Evolutionary conservation across 768 basidiomycete genomes (phyloP).

Genomic region (Mrakia blollopis): DNA sequence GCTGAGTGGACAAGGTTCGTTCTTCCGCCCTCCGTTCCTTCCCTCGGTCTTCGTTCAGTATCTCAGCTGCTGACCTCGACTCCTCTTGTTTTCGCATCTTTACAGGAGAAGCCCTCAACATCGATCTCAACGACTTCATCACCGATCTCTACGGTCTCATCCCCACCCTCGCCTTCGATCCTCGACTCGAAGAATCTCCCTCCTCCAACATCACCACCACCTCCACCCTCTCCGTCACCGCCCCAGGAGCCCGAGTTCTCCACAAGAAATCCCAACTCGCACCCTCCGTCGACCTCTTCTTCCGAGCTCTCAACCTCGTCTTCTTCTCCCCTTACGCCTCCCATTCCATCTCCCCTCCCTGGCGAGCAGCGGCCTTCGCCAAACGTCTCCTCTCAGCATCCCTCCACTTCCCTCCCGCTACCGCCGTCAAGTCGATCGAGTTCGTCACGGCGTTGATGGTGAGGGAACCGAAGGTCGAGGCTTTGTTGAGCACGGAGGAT

Average conservation of each 20-base stretch:
- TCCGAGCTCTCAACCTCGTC: conserved; percentile 73
- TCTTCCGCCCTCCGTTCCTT: conserved; percentile 33
- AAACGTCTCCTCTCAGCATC: conserved; percentile 82
- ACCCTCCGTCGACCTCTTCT: conserved; percentile 59
- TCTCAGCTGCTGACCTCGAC: not conserved
- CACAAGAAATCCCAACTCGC: conserved; percentile 36
- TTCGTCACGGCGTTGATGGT: conserved; percentile 68
- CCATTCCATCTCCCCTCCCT: conserved; percentile 53
- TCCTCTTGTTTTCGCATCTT: conserved; percentile 26
- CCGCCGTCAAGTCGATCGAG: conserved; percentile 63
- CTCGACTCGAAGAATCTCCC: conserved; percentile 58
- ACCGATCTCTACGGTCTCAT: conserved; percentile 77
- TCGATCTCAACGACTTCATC: conserved; percentile 87
- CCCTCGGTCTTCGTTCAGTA: conserved; percentile 5
- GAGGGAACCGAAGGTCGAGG: conserved; percentile 74
- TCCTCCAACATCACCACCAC: conserved; percentile 40
- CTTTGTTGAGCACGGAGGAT: conserved; percentile 80
- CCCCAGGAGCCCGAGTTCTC: conserved; percentile 34
- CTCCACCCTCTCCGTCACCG: conserved; percentile 32
- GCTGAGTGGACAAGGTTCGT: conserved; percentile 83
- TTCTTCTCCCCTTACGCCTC: conserved; percentile 68
- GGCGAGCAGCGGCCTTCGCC: conserved; percentile 83
- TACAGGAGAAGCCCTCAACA: conserved; percentile 90
- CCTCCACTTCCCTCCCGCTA: conserved; percentile 69
- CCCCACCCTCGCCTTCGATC: conserved; percentile 62